phyloP scores from a whole-genome alignment of 2,329 filamentous ascomycete genomes.

The Lachnellula cervina region DNA sequence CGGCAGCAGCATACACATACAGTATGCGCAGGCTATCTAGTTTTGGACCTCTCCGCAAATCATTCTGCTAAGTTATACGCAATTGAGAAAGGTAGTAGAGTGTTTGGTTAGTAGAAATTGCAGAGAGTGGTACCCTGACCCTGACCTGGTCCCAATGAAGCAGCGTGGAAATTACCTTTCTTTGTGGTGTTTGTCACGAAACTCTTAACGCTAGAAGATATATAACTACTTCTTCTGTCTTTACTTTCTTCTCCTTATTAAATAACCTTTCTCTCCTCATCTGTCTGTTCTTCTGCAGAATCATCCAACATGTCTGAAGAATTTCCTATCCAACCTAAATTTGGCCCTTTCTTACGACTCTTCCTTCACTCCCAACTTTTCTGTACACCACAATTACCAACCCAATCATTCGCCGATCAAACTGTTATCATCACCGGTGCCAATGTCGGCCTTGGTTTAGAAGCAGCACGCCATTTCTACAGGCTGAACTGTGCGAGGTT shows the following conservation, averaged over 20 bases:
- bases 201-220: neutral
- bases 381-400: slow-evolving; percentile 16
- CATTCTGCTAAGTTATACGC: neutral
- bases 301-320: slow-evolving; percentile 1
- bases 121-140: neutral
- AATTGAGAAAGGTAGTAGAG: neutral
- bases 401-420: slow-evolving; percentile 19
- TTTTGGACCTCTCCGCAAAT: neutral
- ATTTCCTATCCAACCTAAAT: neutral
- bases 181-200: neutral
- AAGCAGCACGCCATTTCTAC: slow-evolving; percentile 34
- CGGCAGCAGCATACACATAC: neutral
- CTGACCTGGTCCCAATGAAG: neutral
- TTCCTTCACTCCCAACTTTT: slow-evolving; percentile 12
- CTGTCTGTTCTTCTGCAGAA: neutral
- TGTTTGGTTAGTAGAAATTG: neutral
- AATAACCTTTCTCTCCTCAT: neutral
- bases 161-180: neutral
- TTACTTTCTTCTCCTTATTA: neutral
- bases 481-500: slow-evolving; percentile 30
- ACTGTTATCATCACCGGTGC: slow-evolving; percentile 38
- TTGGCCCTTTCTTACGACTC: neutral
- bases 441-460: slow-evolving; percentile 38
- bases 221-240: neutral
- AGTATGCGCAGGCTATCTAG: neutral